phyloP scores from a whole-genome alignment of 768 basidiomycete species.

The Solioccasus polychromus region DNA sequence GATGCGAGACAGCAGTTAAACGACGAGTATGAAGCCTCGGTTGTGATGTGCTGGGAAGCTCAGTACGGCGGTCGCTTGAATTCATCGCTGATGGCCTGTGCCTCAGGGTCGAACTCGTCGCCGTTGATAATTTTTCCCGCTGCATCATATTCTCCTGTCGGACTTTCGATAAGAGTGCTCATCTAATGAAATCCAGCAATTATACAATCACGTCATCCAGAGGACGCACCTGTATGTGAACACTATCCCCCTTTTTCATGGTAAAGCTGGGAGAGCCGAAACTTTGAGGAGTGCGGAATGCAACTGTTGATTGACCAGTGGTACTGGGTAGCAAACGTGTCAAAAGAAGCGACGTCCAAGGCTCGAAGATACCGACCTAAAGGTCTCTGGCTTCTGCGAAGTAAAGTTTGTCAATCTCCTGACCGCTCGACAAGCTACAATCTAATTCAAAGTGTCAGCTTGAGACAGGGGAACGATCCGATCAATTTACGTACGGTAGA shows the following conservation, averaged over 20 bases:
- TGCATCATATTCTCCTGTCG: constrained; percentile 53
- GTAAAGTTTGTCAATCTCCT: constrained; percentile 63
- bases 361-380: constrained; percentile 41
- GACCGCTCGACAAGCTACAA: constrained; percentile 62
- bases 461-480: not conserved
- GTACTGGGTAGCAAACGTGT: constrained; percentile 31
- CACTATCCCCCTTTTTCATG: constrained; percentile 44
- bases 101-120: constrained; percentile 55
- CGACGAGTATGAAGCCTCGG: not conserved
- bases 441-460: constrained; percentile 38
- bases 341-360: constrained; percentile 22
- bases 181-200: constrained; percentile 41
- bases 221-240: constrained; percentile 56
- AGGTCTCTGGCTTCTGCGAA: constrained; percentile 44
- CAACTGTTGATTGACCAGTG: constrained; percentile 50
- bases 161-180: constrained; percentile 57
- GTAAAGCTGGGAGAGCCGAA: constrained; percentile 23
- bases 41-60: not conserved
- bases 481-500: constrained; percentile 48
- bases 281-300: constrained; percentile 49
- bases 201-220: no score
- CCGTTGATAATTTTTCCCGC: constrained; percentile 47
- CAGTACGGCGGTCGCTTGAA: constrained; percentile 58
- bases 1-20: not conserved
- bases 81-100: constrained; percentile 55